phyloP scores from a whole-genome alignment of 306 rosid species.

The Fragaria nilgerrensis region DNA sequence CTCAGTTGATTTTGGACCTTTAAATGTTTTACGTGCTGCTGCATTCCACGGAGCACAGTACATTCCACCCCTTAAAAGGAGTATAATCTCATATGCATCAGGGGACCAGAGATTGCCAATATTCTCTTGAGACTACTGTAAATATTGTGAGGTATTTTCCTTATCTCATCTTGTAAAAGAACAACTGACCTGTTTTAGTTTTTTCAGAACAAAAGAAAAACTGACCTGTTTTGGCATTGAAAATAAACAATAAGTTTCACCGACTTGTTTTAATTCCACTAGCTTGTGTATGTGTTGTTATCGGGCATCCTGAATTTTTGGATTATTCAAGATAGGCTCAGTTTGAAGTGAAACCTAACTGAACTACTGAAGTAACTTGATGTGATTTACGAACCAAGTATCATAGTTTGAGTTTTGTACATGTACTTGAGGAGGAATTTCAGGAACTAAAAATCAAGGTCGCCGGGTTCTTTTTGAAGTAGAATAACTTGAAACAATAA shows the following conservation, averaged over 20 bases:
- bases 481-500: not conserved
- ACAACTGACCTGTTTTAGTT: not conserved
- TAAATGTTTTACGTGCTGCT: constrained; percentile 68
- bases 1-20: constrained; percentile 83
- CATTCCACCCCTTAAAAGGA: constrained; percentile 74
- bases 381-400: not conserved
- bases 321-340: not conserved
- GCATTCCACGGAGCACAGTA: constrained; percentile 68
- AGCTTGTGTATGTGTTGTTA: not conserved
- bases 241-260: not conserved
- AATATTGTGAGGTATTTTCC: not conserved
- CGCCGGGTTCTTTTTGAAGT: not conserved
- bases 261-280: not conserved
- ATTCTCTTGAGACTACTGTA: constrained; percentile 44
- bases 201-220: not conserved
- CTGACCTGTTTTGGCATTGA: not conserved
- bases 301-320: not conserved
- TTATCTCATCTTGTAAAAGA: not conserved
- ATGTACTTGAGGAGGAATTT: not conserved
- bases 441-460: not conserved
- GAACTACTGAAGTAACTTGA: not conserved
- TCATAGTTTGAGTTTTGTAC: not conserved
- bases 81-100: constrained; percentile 86
- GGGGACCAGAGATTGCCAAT: constrained; percentile 73
- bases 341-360: not conserved